Conservation (phyloP, 2,329 filamentous ascomycete genomes). For the Fusarium nurragi region DNA sequence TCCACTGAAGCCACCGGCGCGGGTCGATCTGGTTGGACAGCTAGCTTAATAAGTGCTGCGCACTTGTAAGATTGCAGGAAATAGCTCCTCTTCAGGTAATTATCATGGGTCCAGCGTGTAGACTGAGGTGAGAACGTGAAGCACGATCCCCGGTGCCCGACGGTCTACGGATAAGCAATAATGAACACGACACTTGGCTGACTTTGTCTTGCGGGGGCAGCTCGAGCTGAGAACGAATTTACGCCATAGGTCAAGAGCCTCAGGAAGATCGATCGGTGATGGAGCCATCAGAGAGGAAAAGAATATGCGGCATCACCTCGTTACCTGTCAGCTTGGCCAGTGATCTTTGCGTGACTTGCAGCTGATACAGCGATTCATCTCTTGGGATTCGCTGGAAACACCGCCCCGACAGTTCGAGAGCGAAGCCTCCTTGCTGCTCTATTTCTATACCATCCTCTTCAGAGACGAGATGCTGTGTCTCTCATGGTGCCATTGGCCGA, state of each 20-base stretch:
- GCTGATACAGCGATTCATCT: constrained; percentile 14
- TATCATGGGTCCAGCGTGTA: constrained; percentile 31
- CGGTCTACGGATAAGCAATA: constrained; percentile 21
- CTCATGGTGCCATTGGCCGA: constrained; percentile 29
- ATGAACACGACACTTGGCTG: constrained; percentile 12
- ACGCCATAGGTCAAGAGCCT: constrained; percentile 21
- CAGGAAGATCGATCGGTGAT: constrained; percentile 33
- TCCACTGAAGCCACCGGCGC: constrained; percentile 29
- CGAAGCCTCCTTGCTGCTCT: constrained; percentile 22
- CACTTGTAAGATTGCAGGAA: constrained; percentile 25
- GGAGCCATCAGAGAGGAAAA: constrained; percentile 22
- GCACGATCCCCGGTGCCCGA: constrained; percentile 1
- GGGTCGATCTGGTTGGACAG: constrained; percentile 29
- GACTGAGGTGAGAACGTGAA: constrained; percentile 22
- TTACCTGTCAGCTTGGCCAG: constrained; percentile 18
- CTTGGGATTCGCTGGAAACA: constrained; percentile 27
- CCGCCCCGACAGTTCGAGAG: constrained; percentile 23
- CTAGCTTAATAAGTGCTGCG: constrained; percentile 19
- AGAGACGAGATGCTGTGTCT: constrained; percentile 11
- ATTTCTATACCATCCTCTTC: constrained; percentile 23
- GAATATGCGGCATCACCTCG: constrained; percentile 17
- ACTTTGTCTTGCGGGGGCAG: constrained; percentile 12
- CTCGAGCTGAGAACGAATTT: constrained; percentile 23
- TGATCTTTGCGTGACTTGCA: constrained; percentile 4
- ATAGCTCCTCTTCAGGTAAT: constrained; percentile 29